A percentile compares a stretch with the other conserved stretches of the same genome.
These are phyloP conservation scores for Elaphomyces granulatus DNA, from an alignment of 495 filamentous ascomycete species.

Conservation along the genomic window DNA sequence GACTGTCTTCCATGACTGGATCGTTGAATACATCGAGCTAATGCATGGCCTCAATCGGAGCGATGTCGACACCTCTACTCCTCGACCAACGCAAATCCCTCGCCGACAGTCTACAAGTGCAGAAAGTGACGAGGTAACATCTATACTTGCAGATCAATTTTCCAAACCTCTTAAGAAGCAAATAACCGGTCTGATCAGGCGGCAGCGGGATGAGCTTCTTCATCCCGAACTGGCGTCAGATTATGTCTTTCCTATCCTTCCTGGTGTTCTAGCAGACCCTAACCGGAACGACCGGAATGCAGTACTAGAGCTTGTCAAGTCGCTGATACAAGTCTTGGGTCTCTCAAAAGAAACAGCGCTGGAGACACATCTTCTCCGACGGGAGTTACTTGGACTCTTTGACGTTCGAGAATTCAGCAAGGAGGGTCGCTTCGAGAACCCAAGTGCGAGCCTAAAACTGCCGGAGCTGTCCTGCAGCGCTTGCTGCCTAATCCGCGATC, in stretches of 20 bases:
- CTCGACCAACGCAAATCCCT: slow-evolving; percentile 63
- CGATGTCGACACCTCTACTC: slow-evolving; percentile 38
- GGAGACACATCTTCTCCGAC: slow-evolving; percentile 72
- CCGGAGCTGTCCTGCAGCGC: slow-evolving; percentile 67
- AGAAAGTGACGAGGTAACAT: slow-evolving; percentile 41
- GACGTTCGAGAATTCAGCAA: slow-evolving; percentile 88
- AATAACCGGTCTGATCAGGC: slow-evolving; percentile 59
- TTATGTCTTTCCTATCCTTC: slow-evolving; percentile 73
- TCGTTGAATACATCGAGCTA: slow-evolving; percentile 86
- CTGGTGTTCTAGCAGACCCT: slow-evolving; percentile 53
- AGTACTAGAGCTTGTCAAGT: slow-evolving; percentile 77
- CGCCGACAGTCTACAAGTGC: slow-evolving; percentile 35
- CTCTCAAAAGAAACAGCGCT: slow-evolving; percentile 69
- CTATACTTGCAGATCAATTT: slow-evolving; percentile 58
- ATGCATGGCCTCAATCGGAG: slow-evolving; percentile 79
- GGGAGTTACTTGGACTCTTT: slow-evolving; percentile 77
- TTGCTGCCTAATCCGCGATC: slow-evolving; percentile 75
- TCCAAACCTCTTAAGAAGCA: slow-evolving; percentile 84
- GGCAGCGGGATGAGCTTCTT: slow-evolving; percentile 77
- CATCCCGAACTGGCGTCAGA: slow-evolving; percentile 79
- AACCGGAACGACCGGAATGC: slow-evolving; percentile 53
- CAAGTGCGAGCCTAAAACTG: slow-evolving; percentile 57
- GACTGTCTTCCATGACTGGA: slow-evolving; percentile 76
- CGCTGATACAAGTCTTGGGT: slow-evolving; percentile 76
- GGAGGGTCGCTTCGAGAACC: slow-evolving; percentile 77